Evolutionary conservation across 1,284 basidiomycete genomes (phyloP), one percentile per base, ranked within the genome.

Genomic region (Rhizoctonia solani): DNA sequence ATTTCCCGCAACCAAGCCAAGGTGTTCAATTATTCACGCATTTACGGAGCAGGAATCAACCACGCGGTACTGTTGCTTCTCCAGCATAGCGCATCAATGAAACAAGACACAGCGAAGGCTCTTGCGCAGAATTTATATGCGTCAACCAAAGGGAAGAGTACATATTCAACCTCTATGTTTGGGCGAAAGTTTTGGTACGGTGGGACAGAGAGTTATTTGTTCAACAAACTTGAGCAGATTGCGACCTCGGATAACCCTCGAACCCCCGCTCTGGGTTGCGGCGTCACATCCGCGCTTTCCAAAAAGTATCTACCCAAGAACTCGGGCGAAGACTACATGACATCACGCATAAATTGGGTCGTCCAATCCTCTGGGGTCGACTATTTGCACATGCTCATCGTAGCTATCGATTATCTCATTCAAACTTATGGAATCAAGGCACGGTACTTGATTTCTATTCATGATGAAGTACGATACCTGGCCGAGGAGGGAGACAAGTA

Each of bases 361-460:
- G 97, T 99, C 5, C 97, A 99, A 76, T 97, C 94, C 5, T 98
- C 94, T 0, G 97, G 96, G 21, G 96, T 99, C 46, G 96, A 99
- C 78, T 99, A 99, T 75, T 86, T 99, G 13, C 96, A 99, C 74
- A 86, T 99, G 53, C 86, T 99, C 68, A 94, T 99, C 74, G 92
- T 95, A 29, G 85, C 94, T 1, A 98, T 99, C 95, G 88, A 96
- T 69, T 85, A 98, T 77, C 85, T 99, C 21, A 87, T 90, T 69
- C 75, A 79, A 58, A 87, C 85, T 59, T 98, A 97, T 79, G 80
- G 85, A 72, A 98, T 99, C 76, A 75, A 90, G 5, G 96, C 95
- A 1, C 85, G 96, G 4, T 99, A 97, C 77, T 89, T 99, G 70
- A 90, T 99, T 67, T 98, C 95, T 11, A 94, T 99, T 0, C 97